Evolutionary conservation across 768 basidiomycete species (phyloP), one percentile per base, ranked within the genome.

Genomic region (Phallus indusiatus): DNA sequence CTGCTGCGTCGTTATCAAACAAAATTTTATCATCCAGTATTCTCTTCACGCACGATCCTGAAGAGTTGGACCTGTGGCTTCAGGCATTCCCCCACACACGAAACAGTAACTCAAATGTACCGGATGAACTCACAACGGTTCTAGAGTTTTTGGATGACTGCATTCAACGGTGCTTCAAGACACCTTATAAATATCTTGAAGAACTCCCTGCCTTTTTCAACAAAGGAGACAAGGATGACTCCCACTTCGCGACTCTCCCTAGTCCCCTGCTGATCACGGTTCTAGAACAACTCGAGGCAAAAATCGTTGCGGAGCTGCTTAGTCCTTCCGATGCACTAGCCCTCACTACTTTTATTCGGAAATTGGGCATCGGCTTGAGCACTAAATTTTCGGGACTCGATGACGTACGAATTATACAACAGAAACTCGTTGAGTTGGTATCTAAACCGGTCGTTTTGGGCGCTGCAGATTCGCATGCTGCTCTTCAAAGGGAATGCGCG

Each of bases 171-270:
- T 93, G 86, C 64, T 67, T 86, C 62, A 91, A 88, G 70, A 87
- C 86, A 1, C 90, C 92, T 0, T 89, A 93, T 68, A 80, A 82
- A 28, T 97, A 95, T 67, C 76, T 95, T 55, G 94, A 96, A 65
- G 84, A 84, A 21, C 70, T 85, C 63, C 11, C 71, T 74, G 36
- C 81, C 11, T 51, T 55, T 22, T 59, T 63, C 21, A 54, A 48
- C 14, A 21, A 18, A 35, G 11, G 16, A 16, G 21, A 55, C 17
- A 20, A 1, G 28, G 21, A 60, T 18, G 53, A 52, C 37, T 54
- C 62, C 4, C 42, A 42, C 42, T 42, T 42, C n/a, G 37, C 51
- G 10, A 64, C 66, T 22, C 56, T 66, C 55, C 66, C 85, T 4
- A 91, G 88, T 62, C 90, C 93, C 0, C 76, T 97, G 14, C 70